phyloP scores from a whole-genome alignment of 164 flowering plant genomes.

The Annona squamosa region DNA sequence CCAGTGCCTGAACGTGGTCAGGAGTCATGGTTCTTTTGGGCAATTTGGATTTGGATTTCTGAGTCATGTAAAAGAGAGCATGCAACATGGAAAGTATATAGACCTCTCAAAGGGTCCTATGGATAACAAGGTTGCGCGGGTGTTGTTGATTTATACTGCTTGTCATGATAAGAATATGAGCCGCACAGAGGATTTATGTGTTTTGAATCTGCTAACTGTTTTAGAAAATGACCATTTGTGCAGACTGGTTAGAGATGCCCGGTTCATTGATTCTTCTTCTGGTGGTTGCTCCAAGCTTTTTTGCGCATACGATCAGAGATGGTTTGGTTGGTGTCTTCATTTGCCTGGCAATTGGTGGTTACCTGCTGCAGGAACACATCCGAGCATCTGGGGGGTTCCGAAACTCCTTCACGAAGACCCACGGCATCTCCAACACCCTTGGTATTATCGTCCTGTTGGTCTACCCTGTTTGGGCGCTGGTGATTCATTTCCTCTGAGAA shows the following conservation, averaged over 20 bases:
- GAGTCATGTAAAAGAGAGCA: no score
- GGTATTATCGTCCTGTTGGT: conserved; percentile 67
- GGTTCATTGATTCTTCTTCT: conserved; percentile 73
- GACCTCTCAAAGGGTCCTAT: no score
- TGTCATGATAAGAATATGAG: background rate
- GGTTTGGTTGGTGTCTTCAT: conserved; percentile 48
- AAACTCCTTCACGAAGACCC: conserved; percentile 63
- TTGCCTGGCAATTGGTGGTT: conserved; percentile 65
- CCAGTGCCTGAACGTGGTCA: no score
- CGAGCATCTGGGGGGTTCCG: conserved; percentile 87
- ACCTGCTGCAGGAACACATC: conserved; percentile 90
- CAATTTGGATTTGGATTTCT: no score
- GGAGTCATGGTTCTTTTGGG: no score
- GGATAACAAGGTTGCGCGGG: no score
- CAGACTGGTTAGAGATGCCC: conserved; percentile 90
- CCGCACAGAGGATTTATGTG: background rate
- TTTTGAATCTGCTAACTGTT: background rate
- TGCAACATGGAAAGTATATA: no score
- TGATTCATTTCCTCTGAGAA: conserved; percentile 28
- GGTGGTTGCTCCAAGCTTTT: conserved; percentile 71
- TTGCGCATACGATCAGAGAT: conserved; percentile 43
- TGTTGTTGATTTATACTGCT: background rate
- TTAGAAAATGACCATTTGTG: conserved; percentile 8
- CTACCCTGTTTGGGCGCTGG: conserved; percentile 71
- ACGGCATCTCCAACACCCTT: conserved; percentile 77